Evolutionary conservation across 371 early-diverging fungal genomes (phyloP), one percentile per base, ranked within the genome.

Genomic region (Chytridium lagenaria): DNA sequence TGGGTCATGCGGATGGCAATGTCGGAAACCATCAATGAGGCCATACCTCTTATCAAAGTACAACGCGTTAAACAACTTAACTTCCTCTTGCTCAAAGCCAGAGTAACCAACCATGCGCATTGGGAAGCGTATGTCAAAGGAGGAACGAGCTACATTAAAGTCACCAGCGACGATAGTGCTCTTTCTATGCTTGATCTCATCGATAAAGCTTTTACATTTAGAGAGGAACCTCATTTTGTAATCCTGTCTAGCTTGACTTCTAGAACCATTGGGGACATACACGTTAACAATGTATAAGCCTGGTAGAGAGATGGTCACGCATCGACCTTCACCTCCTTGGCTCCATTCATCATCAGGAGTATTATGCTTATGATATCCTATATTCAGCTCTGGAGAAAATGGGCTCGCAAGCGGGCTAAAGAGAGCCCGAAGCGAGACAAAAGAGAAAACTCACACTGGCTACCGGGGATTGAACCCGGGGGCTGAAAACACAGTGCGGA

Each of bases 261-360:
- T 33, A 38, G 66, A 36, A n/a, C 72, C 72, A 50, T 66, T 72
- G 44, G 72, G 72, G 28, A 72, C 67, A 55, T 72, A 72, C 16
- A 57, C 67, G 26, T 66, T 72, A 44, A 72, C 50, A 22, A 72
- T 39, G 49, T 26, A 23, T 3, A 44, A 7, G 2, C 33, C 38
- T 23, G 19, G 37, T 16, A 49, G 23, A 2, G 15, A 37, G 3
- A 50, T 33, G 22, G 50, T 67, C 5, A 67, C 26, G 49, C 67
- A 67, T 15, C 67, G 38, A n/a, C 5, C 49, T 23, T n/a, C 23
- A 63, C 36, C 64, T 22, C 61, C 39, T 7, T 64, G 15, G 36
- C 7, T 10, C 19, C n/a, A n/a, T 30, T 39, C 23, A 34, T n/a
- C n/a, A 22, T 34, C 16, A 5, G 23, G 15, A 36, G 10, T n/a